Evolutionary conservation across 2,329 filamentous ascomycete species (phyloP).

Genomic region (Hortaea werneckii): DNA sequence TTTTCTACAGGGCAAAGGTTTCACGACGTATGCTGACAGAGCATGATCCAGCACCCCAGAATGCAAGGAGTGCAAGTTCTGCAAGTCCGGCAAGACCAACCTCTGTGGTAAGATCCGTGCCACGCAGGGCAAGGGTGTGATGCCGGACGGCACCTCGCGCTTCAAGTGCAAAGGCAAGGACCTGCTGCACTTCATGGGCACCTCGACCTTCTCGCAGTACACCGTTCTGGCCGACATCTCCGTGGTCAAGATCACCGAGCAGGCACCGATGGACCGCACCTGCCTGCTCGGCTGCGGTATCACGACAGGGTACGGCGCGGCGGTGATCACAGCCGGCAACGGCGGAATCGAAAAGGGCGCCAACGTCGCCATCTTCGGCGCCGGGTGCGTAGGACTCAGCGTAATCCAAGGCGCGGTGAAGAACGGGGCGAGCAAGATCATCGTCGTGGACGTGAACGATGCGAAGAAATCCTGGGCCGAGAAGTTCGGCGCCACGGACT

Average conservation of each 20-base stretch:
- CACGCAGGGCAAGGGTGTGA: slow-evolving; percentile 89
- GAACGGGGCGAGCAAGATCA: slow-evolving; percentile 70
- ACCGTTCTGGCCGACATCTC: slow-evolving; percentile 98
- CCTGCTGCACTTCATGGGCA: slow-evolving; percentile 98
- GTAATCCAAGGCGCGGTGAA: slow-evolving; percentile 89
- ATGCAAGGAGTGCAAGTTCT: slow-evolving; percentile 98
- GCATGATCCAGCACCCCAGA: slow-evolving; percentile 66
- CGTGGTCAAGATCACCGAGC: slow-evolving; percentile 80
- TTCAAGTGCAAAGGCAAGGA: slow-evolving; percentile 94
- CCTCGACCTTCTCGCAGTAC: slow-evolving; percentile 97
- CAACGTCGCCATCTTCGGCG: slow-evolving; percentile 86
- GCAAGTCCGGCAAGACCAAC: slow-evolving; percentile 98
- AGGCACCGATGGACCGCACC: slow-evolving; percentile 90
- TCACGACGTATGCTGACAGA: neutral
- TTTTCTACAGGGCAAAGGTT: no score
- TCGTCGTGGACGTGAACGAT: slow-evolving; percentile 74
- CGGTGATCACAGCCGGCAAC: slow-evolving; percentile 73
- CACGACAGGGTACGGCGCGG: slow-evolving; percentile 95
- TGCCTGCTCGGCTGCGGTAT: slow-evolving; percentile 96
- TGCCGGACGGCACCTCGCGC: slow-evolving; percentile 92
- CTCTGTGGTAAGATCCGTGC: slow-evolving; percentile 97
- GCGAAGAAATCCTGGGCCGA: slow-evolving; percentile 81
- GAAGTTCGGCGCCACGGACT: slow-evolving; percentile 95
- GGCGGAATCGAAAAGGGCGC: slow-evolving; percentile 68
- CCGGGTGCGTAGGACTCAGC: slow-evolving; percentile 87